A percentile compares a stretch with the other conserved stretches of the same genome.
Evolutionary conservation across 23 red algal species (phyloP).

Genomic region (Gracilaria domingensis): DNA sequence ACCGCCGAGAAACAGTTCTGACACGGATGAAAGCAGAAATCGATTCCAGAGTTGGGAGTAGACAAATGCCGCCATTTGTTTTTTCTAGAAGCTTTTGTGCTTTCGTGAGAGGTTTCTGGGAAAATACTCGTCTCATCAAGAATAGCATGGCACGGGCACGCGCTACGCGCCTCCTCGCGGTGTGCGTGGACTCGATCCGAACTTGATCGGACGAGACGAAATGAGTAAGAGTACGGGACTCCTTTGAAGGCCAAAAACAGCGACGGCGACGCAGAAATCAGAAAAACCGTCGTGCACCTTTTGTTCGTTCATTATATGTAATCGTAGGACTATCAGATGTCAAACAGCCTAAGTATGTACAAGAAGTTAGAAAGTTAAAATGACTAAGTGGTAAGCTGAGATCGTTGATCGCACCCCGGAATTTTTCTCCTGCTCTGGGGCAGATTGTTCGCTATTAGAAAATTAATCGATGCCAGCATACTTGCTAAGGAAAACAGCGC

Average conservation of each 20-base stretch:
- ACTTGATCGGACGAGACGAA: not conserved
- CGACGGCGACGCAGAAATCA: not conserved
- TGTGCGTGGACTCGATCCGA: not conserved
- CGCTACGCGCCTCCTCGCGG: not conserved
- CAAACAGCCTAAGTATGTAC: too few relatives aligned
- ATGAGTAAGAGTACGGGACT: not conserved
- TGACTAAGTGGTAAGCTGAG: not conserved
- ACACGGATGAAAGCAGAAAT: too few relatives aligned
- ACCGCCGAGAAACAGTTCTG: too few relatives aligned
- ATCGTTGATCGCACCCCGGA: not conserved
- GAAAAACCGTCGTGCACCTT: not conserved
- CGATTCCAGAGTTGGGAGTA: too few relatives aligned
- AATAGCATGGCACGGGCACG: too few relatives aligned
- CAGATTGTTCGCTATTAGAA: slow-evolving; percentile 16
- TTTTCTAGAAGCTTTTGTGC: too few relatives aligned
- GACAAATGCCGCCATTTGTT: too few relatives aligned
- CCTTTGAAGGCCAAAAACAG: not conserved
- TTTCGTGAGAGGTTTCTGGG: too few relatives aligned
- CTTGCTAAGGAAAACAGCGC: not conserved
- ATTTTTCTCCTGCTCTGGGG: not conserved
- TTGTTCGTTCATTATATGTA: not conserved
- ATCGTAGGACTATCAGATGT: not conserved
- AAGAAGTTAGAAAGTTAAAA: not conserved
- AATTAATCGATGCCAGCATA: slow-evolving; percentile 1
- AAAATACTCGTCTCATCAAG: too few relatives aligned